A percentile compares a stretch with the other conserved stretches of the same genome.
These are phyloP conservation scores for Fraxinus greggii DNA, from an alignment of 305 asterid genomes.

Conservation along the genomic window DNA sequence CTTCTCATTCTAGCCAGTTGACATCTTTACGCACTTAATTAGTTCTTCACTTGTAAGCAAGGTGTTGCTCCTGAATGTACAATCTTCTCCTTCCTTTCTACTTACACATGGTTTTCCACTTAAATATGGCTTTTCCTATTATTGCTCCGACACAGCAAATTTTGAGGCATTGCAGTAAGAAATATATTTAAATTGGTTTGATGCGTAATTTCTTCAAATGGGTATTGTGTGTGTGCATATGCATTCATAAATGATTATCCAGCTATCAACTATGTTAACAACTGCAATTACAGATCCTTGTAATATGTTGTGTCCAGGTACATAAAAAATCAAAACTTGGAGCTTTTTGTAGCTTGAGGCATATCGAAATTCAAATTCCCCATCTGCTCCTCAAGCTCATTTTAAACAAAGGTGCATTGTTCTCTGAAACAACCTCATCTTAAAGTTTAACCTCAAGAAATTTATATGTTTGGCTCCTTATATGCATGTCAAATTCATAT, in stretches of 20 bases:
- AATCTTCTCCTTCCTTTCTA: not conserved
- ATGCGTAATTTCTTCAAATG: not conserved
- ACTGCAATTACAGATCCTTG: not conserved
- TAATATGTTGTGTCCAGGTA: not conserved
- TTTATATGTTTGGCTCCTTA: not conserved
- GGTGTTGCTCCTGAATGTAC: not conserved
- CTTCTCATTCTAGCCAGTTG: not conserved
- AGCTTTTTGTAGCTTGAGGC: not conserved
- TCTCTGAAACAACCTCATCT: not conserved
- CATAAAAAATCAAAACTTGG: not conserved
- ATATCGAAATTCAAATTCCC: not conserved
- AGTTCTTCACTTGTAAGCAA: not conserved
- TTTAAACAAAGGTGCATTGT: not conserved
- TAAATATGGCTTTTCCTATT: not conserved
- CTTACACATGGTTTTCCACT: not conserved
- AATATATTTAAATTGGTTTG: not conserved
- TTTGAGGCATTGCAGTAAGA: not conserved
- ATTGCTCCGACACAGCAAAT: not conserved
- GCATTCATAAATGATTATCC: not conserved
- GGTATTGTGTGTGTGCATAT: not conserved
- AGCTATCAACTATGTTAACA: not conserved
- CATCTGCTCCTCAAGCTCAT: not conserved
- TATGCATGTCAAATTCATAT: not conserved
- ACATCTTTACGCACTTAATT: conserved; percentile 5
- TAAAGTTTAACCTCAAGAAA: not conserved